phyloP scores from a whole-genome alignment of 495 filamentous ascomycete genomes.

The Sordaria brevicollis region DNA sequence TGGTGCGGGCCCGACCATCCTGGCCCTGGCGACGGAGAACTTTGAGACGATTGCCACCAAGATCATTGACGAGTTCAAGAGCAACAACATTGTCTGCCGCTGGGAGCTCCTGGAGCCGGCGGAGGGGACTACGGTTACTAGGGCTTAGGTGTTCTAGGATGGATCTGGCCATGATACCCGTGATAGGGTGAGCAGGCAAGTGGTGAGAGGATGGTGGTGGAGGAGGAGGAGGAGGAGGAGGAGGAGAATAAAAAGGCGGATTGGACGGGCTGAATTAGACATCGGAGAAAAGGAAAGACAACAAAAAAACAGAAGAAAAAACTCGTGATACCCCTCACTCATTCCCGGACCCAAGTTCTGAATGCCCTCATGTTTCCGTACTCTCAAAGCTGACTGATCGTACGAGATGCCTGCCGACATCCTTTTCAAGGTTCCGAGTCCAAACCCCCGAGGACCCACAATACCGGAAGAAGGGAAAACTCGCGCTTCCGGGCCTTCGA shows the following conservation, averaged over 20 bases:
- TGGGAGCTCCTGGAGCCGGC: constrained; percentile 87
- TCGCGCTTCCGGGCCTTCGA: not conserved
- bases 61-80: constrained; percentile 57
- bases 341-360: not conserved
- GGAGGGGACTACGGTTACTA: constrained; percentile 60
- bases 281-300: not conserved
- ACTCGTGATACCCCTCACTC: constrained; percentile 8
- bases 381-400: not conserved
- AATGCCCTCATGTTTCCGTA: not conserved
- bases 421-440: not conserved
- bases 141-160: constrained; percentile 1
- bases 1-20: constrained; percentile 87
- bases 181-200: not conserved
- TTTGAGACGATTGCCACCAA: constrained; percentile 74
- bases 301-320: constrained; percentile 5
- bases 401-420: not conserved
- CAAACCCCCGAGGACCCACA: not conserved
- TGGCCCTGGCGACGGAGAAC: constrained; percentile 80
- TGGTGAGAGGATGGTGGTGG: not conserved
- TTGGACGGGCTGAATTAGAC: not conserved
- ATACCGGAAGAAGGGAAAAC: not conserved
- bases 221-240: not conserved
- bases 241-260: not conserved
- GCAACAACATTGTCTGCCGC: constrained; percentile 56
- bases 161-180: not conserved